Evolutionary conservation across 225 moss, liverwort and hornwort genomes (phyloP).

Genomic region (Polytrichum commune): DNA sequence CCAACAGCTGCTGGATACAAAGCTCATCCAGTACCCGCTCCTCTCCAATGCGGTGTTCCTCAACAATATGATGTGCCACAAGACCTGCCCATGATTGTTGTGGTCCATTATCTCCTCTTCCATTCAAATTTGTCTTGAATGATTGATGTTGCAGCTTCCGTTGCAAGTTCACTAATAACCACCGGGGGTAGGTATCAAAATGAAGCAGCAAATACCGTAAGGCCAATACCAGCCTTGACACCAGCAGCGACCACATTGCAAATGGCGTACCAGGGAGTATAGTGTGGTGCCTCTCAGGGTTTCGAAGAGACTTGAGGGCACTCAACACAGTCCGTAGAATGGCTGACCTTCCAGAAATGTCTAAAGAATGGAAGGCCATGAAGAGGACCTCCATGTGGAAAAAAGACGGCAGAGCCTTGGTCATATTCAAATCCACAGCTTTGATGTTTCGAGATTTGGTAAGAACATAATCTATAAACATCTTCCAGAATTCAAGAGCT

Average conservation of each 20-base stretch:
- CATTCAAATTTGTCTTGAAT: constrained; percentile 46
- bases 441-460: constrained; percentile 67
- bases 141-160: constrained; percentile 55
- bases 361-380: constrained; percentile 94
- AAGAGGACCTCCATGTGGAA: constrained; percentile 99
- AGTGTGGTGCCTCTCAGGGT: constrained; percentile 59
- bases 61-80: constrained; percentile 60
- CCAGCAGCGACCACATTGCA: constrained; percentile 84
- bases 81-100: constrained; percentile 84
- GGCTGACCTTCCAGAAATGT: constrained; percentile 63
- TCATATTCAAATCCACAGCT: constrained; percentile 66
- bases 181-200: constrained; percentile 85
- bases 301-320: constrained; percentile 73
- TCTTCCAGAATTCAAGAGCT: constrained; percentile 88
- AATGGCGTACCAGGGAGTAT: constrained; percentile 60
- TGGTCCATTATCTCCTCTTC: constrained; percentile 58
- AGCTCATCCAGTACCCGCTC: constrained; percentile 70
- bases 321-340: constrained; percentile 71
- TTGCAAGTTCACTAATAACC: constrained; percentile 87
- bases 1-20: constrained; percentile 88
- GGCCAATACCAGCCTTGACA: constrained; percentile 91
- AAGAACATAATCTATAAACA: constrained; percentile 79
- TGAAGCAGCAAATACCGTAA: constrained; percentile 77
- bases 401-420: constrained; percentile 78
- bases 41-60: constrained; percentile 63